A percentile compares a stretch with the other conserved stretches of the same genome.
These are phyloP conservation scores for Fusarium keratoplasticum DNA, from an alignment of 2,329 filamentous ascomycete genomes.

Conservation along the genomic window DNA sequence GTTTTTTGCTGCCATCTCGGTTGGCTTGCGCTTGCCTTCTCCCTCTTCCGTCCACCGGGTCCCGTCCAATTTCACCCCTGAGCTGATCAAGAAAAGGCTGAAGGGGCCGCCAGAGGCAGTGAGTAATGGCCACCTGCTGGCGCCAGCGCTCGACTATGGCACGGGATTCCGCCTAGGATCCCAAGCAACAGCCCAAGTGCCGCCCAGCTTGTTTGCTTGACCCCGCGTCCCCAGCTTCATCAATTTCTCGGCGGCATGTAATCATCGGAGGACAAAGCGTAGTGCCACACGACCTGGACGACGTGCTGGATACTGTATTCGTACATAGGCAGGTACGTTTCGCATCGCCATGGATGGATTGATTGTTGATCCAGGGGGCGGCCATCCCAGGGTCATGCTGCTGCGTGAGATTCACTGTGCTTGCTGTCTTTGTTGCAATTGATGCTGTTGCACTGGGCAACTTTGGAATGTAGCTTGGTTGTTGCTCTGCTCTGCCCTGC, in stretches of 20 bases:
- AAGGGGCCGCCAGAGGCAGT: constrained; percentile 15
- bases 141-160: constrained; percentile 16
- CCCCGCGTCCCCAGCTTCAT: constrained; percentile 1
- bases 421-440: background rate
- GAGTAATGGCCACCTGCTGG: constrained; percentile 23
- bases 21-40: background rate
- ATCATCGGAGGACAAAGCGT: constrained; percentile 20
- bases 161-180: constrained; percentile 3
- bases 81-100: constrained; percentile 21
- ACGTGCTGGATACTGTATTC: background rate
- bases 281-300: constrained; percentile 24
- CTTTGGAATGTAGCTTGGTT: background rate
- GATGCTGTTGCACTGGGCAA: background rate
- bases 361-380: background rate
- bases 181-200: constrained; percentile 5
- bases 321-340: background rate
- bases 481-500: background rate
- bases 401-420: background rate
- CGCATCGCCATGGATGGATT: background rate
- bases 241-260: constrained; percentile 9
- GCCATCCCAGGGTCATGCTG: background rate
- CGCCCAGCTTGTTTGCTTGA: constrained; percentile 4
- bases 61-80: constrained; percentile 19
- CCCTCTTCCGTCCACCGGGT: background rate
- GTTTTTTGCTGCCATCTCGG: background rate